Evolutionary conservation across 495 filamentous ascomycete species (phyloP), one percentile per base, ranked within the genome.

Genomic region (Lasiosphaeris hirsuta): DNA sequence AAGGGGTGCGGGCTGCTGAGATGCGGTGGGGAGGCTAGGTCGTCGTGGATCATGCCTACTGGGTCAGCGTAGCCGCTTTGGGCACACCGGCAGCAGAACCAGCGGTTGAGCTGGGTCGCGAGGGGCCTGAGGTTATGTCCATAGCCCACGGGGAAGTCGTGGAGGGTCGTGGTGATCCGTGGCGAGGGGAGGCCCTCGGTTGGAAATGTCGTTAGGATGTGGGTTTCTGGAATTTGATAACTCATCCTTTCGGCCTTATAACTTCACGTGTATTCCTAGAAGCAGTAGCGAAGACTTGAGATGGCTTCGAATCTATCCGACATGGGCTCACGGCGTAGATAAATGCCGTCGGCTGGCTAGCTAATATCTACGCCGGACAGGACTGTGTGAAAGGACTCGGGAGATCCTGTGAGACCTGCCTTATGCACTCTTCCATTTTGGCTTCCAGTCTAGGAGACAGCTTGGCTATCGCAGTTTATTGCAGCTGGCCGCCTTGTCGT

Each of bases 61-160:
- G 63, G 64, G 19, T 67, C 60, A 0, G 0, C 6, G 38, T 65
- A 58, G 7, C 58, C 64, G 13, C 17, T 17, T 10, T 54, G 40
- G 0, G 60, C 66, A 51, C 67, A 69, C 11, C 33, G 48, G 50
- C 67, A 69, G 41, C 67, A 69, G 10, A 65, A 60, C 67, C 67
- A 69, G 10, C 67, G 41, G 51, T 69, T 67, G 4, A 57, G 54
- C 35, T 69, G 54, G 2, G 56, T 54, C 1, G 62, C 45, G 13
- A 38, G 11, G 0, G 56, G 44, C 7, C 43, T 23, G 14, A 10
- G 17, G 30, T 15, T 34, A 18, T 17, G 10, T 0, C 36, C 35
- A 38, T 56, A 48, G 7, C 57, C 57, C 15, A 65, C 55, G 13
- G 54, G 54, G 19, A 54, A 57, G 13, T 46, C 33, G 15, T 44